Evolutionary conservation across 805 yeast genomes (phyloP).

Genomic region (Cyberlindnera mrakii): DNA sequence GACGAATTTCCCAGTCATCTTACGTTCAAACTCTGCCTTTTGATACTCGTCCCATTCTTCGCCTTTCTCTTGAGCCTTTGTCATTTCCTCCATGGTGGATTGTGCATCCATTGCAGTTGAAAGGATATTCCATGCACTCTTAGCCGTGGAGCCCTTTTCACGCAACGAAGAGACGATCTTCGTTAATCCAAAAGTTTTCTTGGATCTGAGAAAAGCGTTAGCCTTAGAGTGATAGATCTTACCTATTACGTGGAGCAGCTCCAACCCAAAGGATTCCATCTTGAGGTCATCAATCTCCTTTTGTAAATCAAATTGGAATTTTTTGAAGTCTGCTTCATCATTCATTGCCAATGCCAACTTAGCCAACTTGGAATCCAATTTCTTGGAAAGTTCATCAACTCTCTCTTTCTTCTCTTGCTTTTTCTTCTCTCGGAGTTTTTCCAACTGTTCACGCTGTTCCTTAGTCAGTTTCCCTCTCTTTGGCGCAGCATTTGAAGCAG

Average conservation of each 20-base stretch:
- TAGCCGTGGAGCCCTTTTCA: slow-evolving; percentile 77
- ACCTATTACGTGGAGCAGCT: slow-evolving; percentile 79
- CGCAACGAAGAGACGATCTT: slow-evolving; percentile 76
- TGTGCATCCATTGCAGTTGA: slow-evolving; percentile 88
- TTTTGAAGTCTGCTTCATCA: slow-evolving; percentile 40
- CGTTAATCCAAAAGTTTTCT: slow-evolving; percentile 80
- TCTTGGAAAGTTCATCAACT: slow-evolving; percentile 43
- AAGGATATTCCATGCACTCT: slow-evolving; percentile 76
- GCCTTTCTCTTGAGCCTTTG: slow-evolving; percentile 57
- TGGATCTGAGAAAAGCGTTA: slow-evolving; percentile 62
- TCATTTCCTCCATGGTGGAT: slow-evolving; percentile 65
- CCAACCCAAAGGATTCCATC: slow-evolving; percentile 92
- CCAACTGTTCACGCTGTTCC: slow-evolving; percentile 44
- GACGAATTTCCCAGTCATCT: slow-evolving; percentile 80
- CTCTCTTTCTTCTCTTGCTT: slow-evolving; percentile 43
- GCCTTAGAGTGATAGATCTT: slow-evolving; percentile 72
- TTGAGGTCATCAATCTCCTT: slow-evolving; percentile 75
- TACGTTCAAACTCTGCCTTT: slow-evolving; percentile 73
- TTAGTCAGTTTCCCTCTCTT: slow-evolving; percentile 24
- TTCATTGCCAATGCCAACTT: slow-evolving; percentile 39
- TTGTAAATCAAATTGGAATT: slow-evolving; percentile 44
- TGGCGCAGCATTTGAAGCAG: background rate
- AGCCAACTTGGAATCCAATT: slow-evolving; percentile 42
- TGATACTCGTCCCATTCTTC: slow-evolving; percentile 48
- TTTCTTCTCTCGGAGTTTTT: slow-evolving; percentile 48